Conservation (phyloP, 2,329 filamentous ascomycete species). For the Alternaria brassicae region DNA sequence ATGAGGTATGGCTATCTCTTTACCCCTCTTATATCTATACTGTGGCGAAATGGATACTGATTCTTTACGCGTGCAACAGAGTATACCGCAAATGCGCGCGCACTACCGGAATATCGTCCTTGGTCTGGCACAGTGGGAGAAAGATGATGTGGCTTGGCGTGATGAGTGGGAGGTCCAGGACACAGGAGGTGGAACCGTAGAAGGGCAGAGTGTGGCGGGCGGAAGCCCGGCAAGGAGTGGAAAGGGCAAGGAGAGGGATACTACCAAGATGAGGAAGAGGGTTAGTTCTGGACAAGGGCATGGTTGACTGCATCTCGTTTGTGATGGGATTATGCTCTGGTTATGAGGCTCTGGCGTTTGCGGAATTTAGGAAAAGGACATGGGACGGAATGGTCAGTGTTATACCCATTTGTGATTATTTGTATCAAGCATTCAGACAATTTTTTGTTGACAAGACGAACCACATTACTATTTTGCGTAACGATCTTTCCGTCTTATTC, state of each 20-base stretch:
- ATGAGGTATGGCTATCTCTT: constrained; percentile 41
- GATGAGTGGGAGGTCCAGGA: constrained; percentile 19
- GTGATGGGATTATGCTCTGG: fast-evolving
- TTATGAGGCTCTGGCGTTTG: background rate
- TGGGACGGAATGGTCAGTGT: background rate
- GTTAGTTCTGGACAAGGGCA: constrained; percentile 10
- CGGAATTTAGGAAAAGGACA: background rate
- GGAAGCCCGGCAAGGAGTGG: constrained; percentile 24
- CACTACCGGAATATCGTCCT: constrained; percentile 41
- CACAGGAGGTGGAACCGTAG: constrained; percentile 22
- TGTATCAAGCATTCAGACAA: fast-evolving
- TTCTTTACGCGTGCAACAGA: constrained; percentile 18
- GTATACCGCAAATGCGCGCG: constrained; percentile 40
- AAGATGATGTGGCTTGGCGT: constrained; percentile 25
- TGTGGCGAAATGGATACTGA: background rate
- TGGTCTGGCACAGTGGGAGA: background rate
- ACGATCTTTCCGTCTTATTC: constrained; percentile 1
- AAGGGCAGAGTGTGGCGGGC: background rate
- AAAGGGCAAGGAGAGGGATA: constrained; percentile 27
- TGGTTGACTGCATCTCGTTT: background rate
- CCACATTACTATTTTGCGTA: background rate
- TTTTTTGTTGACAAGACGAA: background rate
- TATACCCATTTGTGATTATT: constrained; percentile 14
- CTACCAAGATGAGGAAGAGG: constrained; percentile 21
- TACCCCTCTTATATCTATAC: background rate